A percentile compares a stretch with the other conserved stretches of the same genome.
Evolutionary conservation across 352 stramenopile genomes (phyloP).

Genomic region (Pythium rhizo-oryzae): DNA sequence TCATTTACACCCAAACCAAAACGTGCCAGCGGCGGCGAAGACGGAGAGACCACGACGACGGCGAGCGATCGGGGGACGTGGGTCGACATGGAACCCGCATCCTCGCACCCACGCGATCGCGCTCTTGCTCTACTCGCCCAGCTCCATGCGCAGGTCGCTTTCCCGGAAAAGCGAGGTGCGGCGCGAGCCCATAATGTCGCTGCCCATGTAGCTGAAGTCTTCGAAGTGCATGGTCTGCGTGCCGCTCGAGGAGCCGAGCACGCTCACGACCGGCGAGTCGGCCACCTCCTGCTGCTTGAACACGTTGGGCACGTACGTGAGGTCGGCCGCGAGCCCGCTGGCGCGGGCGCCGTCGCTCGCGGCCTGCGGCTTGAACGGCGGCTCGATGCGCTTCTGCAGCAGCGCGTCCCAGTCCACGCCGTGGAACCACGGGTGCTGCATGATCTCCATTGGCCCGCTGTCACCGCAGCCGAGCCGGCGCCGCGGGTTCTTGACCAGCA

Average conservation of each 20-base stretch:
- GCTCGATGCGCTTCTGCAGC: slow-evolving; percentile 61
- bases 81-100: too few relatives aligned
- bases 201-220: slow-evolving; percentile 89
- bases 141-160: slow-evolving; percentile 86
- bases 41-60: neutral
- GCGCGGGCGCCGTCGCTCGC: slow-evolving; percentile 37
- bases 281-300: slow-evolving; percentile 87
- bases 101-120: neutral
- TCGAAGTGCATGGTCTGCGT: slow-evolving; percentile 84
- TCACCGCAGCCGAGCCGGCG: slow-evolving; percentile 65
- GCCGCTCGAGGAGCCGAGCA: slow-evolving; percentile 55
- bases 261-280: slow-evolving; percentile 71
- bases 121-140: slow-evolving; percentile 46
- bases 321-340: slow-evolving; percentile 56
- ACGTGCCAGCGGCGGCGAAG: neutral
- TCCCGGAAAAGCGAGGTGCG: slow-evolving; percentile 82
- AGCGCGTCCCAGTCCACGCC: slow-evolving; percentile 80
- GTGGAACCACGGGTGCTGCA: slow-evolving; percentile 81
- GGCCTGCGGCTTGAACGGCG: slow-evolving; percentile 65
- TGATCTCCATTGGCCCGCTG: slow-evolving; percentile 74
- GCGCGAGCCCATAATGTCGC: slow-evolving; percentile 83
- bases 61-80: neutral
- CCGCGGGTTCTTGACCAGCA: slow-evolving; percentile 78
- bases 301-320: slow-evolving; percentile 78
- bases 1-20: slow-evolving; percentile 23